Conservation (phyloP, 768 basidiomycete species). For the Kwoniella newhampshirensis region DNA sequence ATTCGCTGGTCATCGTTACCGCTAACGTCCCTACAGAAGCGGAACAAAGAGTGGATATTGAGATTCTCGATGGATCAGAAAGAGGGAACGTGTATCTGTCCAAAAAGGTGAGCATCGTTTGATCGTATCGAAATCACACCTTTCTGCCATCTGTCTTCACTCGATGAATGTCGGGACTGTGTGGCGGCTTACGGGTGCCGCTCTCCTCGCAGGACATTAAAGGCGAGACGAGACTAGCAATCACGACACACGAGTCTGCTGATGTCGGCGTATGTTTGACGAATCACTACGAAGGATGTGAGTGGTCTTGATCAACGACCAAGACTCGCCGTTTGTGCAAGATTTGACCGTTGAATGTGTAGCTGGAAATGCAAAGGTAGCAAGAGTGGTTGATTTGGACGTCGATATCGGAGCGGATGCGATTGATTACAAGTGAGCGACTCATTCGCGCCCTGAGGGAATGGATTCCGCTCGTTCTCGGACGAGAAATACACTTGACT, state of each 20-base stretch:
- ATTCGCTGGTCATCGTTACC: slow-evolving; percentile 91
- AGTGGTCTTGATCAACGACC: slow-evolving; percentile 47
- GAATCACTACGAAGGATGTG: slow-evolving; percentile 74
- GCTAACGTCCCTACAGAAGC: slow-evolving; percentile 73
- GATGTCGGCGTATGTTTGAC: slow-evolving; percentile 95
- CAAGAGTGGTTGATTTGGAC: slow-evolving; percentile 81
- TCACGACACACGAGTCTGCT: slow-evolving; percentile 89
- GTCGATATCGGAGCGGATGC: slow-evolving; percentile 98
- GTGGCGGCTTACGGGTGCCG: no score
- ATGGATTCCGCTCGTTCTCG: neutral
- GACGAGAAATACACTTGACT: neutral
- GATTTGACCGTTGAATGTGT: neutral
- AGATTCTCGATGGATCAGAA: slow-evolving; percentile 84
- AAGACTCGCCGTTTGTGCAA: neutral
- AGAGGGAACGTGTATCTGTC: slow-evolving; percentile 84
- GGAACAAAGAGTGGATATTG: slow-evolving; percentile 84
- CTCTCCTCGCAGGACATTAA: slow-evolving; percentile 62
- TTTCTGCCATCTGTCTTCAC: neutral
- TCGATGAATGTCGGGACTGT: no score
- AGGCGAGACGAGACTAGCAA: slow-evolving; percentile 85
- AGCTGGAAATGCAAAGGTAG: slow-evolving; percentile 15
- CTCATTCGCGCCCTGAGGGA: neutral
- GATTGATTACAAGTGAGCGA: slow-evolving; percentile 91
- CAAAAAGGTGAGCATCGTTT: slow-evolving; percentile 60
- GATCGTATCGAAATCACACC: neutral